Base-by-base conservation (phyloP, 2,329 filamentous ascomycete species). In the Aspergillus uvarum region DNA sequence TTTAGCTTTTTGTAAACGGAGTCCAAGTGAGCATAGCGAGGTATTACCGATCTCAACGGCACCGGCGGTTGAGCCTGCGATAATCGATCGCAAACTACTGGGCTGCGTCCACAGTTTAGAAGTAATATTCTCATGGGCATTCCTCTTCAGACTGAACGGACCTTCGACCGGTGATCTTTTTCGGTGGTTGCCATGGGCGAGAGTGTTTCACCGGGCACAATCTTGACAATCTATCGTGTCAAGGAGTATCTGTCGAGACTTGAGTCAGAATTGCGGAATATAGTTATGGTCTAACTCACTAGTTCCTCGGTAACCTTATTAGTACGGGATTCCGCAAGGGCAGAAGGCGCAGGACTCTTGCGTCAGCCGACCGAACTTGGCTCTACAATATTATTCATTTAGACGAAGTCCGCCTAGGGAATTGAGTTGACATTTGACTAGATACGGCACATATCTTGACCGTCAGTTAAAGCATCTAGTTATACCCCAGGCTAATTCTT, bases 21-120 rank as follows among this genome's bases (percentile, higher is more conserved):
- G 12, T 11, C 6, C 6, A 57, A 31, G 19, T 44, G 38, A 44
- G 38, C 16, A 19, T 44, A 44, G 16, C 51, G 14, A n/a, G 47
- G 42, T n/a, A 14, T 68, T 81, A 93, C 90, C 87, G 76, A 98
- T 98, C 80, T 99, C 94, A 66, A 98, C 85, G 57, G 93, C 95
- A 71, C 95, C 95, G 57, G 94, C 95, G n/a, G 90, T 90, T 59
- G 92, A 91, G 64, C 95, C 95, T 58, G 95, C 95, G 69, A 98
- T 82, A 69, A 98, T 91, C 61, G 92, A 96, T 68, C 95, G 90
- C 74, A 96, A 78, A 52, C 90, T 86, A 72, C 90, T 96, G 51
- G 93, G 91, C 78, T 88, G 29, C 8, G 26, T 29, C 32, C 42
- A 72, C 83, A 83, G 61, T 71, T 35, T 60, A 72, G 68, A 53